Percentiles rank a stretch among this genome's conserved stretches.
These are phyloP conservation scores for Oxytropis ochrocephala DNA, from an alignment of 306 rosid genomes.

Conservation along the genomic window DNA sequence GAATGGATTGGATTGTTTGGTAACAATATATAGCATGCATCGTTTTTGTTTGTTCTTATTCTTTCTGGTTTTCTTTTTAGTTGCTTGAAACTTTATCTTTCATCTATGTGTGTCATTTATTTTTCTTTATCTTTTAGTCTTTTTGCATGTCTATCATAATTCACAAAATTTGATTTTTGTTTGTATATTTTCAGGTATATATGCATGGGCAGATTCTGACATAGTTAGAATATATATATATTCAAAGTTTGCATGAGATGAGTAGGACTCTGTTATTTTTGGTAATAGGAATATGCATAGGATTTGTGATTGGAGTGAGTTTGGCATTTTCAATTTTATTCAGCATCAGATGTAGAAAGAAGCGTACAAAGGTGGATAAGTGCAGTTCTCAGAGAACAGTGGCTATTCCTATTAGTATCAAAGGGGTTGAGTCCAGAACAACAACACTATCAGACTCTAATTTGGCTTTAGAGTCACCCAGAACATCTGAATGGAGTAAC, in stretches of 20 bases:
- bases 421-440: conserved; percentile 45
- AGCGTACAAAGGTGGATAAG: conserved; percentile 42
- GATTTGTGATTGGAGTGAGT: conserved; percentile 65
- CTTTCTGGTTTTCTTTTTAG: background rate
- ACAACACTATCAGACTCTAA: conserved; percentile 61
- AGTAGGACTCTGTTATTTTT: conserved; percentile 22
- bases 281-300: conserved; percentile 60
- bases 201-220: conserved; percentile 5
- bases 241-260: conserved; percentile 26
- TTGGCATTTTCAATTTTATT: conserved; percentile 48
- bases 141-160: background rate
- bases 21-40: background rate
- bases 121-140: background rate
- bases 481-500: conserved; percentile 62
- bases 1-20: background rate
- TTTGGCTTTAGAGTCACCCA: conserved; percentile 66
- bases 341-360: conserved; percentile 46
- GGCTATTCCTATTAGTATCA: conserved; percentile 38
- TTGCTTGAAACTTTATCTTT: background rate
- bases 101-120: background rate
- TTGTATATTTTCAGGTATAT: conserved; percentile 24
- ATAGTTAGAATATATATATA: background rate
- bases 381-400: conserved; percentile 51
- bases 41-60: background rate
- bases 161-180: background rate